Base-by-base conservation (phyloP, 2,329 filamentous ascomycete genomes). In the Colletotrichum incanum region DNA sequence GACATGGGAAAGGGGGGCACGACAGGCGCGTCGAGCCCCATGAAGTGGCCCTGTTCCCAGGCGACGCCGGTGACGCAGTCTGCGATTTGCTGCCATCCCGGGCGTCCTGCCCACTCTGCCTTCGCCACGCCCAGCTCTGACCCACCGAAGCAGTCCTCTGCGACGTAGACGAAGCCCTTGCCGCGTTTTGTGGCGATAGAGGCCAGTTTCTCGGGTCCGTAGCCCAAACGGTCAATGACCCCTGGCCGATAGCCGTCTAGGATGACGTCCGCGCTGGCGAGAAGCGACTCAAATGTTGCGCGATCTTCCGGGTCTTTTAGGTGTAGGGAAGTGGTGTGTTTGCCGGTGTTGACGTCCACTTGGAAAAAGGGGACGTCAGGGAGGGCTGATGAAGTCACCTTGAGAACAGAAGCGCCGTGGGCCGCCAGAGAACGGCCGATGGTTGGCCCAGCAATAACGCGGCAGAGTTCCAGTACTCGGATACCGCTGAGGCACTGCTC, bases 331-430 rank as follows among this genome's bases (percentile, higher is more conserved):
- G 85, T 84, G 6, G 88, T 85, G 76, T 90, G 90, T 76, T 92
- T 93, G 39, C 90, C 90, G 65, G 88, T 87, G 76, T 92, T 92
- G 50, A 89, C 87, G 76, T 92, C 90, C 8, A 91, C 85, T 76
- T 92, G 90, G 78, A 91, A 92, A 80, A 90, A 90, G 0, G 89
- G 89, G 3, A 92, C 88, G 74, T 92, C 90, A 1, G 87, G 86
- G 39, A 93, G 84, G 54, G 87, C 82, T 1, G 88, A 86, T 6
- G 88, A 89, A 4, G 90, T 93, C 61, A 93, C 84, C 74, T 92
- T 91, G 75, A 93, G 85, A 1, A 93, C 91, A 66, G 89, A 87
- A 31, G 91, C 91, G n/a, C 91, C 92, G 77, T 93, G 90, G 68
- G 92, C 91, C 43, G 91, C 90, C 2, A 93, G 85, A 1, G 88